Evolutionary conservation across 768 basidiomycete genomes (phyloP), one percentile per base, ranked within the genome.

Genomic region (Gymnopilus junonius): DNA sequence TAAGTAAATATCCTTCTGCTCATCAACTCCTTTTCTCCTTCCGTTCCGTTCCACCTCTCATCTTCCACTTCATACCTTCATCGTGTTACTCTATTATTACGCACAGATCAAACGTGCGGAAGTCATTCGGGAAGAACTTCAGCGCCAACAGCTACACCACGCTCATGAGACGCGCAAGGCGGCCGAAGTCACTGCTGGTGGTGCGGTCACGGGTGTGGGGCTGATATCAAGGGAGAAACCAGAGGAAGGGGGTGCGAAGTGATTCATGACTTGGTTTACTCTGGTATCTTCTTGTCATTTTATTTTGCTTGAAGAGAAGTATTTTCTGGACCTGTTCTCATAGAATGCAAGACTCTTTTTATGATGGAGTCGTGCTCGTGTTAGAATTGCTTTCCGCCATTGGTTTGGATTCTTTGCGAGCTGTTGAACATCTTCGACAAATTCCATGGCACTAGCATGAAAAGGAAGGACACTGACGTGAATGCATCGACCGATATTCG

Each of bases 131-230:
- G 79, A 84, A 20, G 90, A 94, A 70, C 90, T 89, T 70, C 79
- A 90, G 65, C 83, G 85, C 68, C 83, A 90, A 69, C 86, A 86
- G 2, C 82, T 87, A 62, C 83, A 84, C 57, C 84, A 87, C 65
- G 85, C 87, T 23, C 85, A 84, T 56, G 90, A 64, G 31, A 87
- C 87, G 8, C 85, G 87, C 66, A 90, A 94, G 67, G 81, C 83
- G 6, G 88, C 90, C 14, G 54, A 55, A n/a, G 81, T 89, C 40
- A 79, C 88, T 17, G 87, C 90, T 2, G 90, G 90, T 67, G 90
- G 91, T 0, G 90, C 86, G 8, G 87, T 91, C 57, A 85, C 90
- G 5, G 87, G 89, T 8, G 83, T 95, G 11, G 93, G 93, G 0
- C 79, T 94, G 63, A 90, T 94, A 72, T 81, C 34, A 35, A 37